phyloP scores from a whole-genome alignment of 2,329 filamentous ascomycete genomes.

The Diaporthe citrichinensis region DNA sequence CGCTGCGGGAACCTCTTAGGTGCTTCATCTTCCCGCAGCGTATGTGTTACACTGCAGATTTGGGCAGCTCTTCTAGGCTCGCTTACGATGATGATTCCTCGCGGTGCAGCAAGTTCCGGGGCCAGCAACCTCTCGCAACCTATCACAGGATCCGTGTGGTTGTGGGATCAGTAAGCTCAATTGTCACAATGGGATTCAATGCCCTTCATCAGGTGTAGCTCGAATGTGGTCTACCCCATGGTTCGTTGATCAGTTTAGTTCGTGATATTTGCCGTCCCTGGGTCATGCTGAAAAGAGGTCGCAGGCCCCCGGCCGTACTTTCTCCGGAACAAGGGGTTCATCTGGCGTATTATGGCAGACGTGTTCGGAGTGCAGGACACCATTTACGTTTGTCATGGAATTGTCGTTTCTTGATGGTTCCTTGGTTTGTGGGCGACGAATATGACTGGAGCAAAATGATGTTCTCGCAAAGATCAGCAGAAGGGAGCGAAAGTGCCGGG shows the following conservation, averaged over 20 bases:
- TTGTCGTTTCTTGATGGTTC: too few relatives aligned
- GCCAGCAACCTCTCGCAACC: neutral
- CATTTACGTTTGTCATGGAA: too few relatives aligned
- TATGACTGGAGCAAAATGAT: too few relatives aligned
- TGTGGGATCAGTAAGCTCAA: constrained; percentile 2
- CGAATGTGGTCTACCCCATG: neutral
- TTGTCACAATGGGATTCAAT: neutral
- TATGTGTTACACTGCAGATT: constrained; percentile 9
- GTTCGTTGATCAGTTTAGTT: neutral
- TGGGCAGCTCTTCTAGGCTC: neutral
- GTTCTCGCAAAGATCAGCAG: too few relatives aligned
- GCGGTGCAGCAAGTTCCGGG: neutral
- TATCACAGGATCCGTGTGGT: neutral
- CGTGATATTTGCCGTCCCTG: too few relatives aligned
- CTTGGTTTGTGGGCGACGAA: too few relatives aligned
- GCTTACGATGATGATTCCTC: neutral
- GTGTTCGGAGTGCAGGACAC: too few relatives aligned
- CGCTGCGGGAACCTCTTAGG: neutral
- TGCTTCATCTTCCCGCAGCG: neutral
- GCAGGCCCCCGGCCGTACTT: too few relatives aligned
- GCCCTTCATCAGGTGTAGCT: neutral
- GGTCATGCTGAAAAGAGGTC: neutral
- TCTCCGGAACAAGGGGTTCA: neutral
- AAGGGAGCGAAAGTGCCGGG: too few relatives aligned
- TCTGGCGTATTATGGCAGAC: neutral